Base-by-base conservation (phyloP, 495 filamentous ascomycete species). In the Penicillium bialowiezense region DNA sequence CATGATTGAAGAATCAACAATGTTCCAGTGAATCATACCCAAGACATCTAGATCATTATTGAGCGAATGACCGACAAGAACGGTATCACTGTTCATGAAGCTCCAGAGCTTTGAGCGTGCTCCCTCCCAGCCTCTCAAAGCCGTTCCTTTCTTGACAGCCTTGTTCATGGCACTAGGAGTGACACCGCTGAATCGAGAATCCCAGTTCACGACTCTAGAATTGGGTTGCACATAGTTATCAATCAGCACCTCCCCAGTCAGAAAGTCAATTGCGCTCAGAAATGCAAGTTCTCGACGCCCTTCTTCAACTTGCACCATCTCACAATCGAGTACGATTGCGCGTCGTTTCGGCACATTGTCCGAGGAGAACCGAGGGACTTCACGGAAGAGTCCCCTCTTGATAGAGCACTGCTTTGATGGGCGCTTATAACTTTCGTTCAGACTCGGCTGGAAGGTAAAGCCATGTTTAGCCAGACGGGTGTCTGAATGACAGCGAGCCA, bases 1-100 rank as follows among this genome's bases (percentile, higher is more conserved):
- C 8, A 69, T 10, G 7, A 71, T 62, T 0, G 52, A 48, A 9
- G 64, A 55, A 40, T 80, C 76, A 7, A 80, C 69, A 20, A 76
- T 55, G 5, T 55, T 56, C 0, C 52, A 39, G 43, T 76, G 76
- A 18, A 69, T 54, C 23, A 78, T 68, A 7, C 73, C 63, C 20
- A 80, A 56, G 3, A 69, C 68, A 14, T 68, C 54, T 1, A 78
- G 61, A 43, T 77, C 74, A 29, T 67, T 54, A 5, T 75, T 54
- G 19, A 80, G 51, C 12, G 71, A 54, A 37, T 78, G 71, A 10
- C 75, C 76, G 17, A 78, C 54, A 0, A 80, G 59, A 13, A 80
- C 59, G 7, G 76, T 78, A 31, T 73, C 50, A 0, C 47, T 48
- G 46, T 75, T 67, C 12, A 74, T 61, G 51, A 63, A 65, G 0